phyloP scores from a whole-genome alignment of 768 basidiomycete genomes.

The Amanita phalloides region DNA sequence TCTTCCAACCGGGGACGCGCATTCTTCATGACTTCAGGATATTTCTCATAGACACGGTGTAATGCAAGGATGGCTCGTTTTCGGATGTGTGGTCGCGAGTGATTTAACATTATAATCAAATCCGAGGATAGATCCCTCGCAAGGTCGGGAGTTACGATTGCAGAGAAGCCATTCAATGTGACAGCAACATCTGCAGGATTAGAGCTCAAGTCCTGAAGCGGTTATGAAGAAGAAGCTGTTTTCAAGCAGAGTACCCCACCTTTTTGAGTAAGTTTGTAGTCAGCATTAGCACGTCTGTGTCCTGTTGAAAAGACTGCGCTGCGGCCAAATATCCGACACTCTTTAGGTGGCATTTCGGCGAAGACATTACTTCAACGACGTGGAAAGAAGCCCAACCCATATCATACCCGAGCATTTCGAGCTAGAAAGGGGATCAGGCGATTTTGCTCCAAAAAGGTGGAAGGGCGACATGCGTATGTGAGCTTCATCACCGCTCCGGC shows the following conservation, averaged over 20 bases:
- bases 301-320: slow-evolving; percentile 79
- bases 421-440: slow-evolving; percentile 31
- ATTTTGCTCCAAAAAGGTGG: slow-evolving; percentile 3
- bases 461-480: slow-evolving; percentile 68
- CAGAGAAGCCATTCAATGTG: slow-evolving; percentile 72
- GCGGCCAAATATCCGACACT: slow-evolving; percentile 94
- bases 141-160: slow-evolving; percentile 78
- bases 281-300: slow-evolving; percentile 95
- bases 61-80: slow-evolving; percentile 84
- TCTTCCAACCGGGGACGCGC: slow-evolving; percentile 66
- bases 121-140: slow-evolving; percentile 88
- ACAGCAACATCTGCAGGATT: slow-evolving; percentile 65
- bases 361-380: slow-evolving; percentile 97
- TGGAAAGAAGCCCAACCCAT: slow-evolving; percentile 96
- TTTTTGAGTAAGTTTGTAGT: slow-evolving; percentile 95
- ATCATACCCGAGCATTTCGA: slow-evolving; percentile 95
- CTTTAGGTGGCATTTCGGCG: slow-evolving; percentile 84
- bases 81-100: slow-evolving; percentile 80
- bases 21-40: slow-evolving; percentile 66
- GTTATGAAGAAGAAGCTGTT: slow-evolving; percentile 10
- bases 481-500: slow-evolving; percentile 92
- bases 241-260: slow-evolving; percentile 31
- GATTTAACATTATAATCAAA: slow-evolving; percentile 76
- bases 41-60: slow-evolving; percentile 70
- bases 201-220: slow-evolving; percentile 68